Conservation (phyloP, 768 basidiomycete genomes). For the Neoboletus magnificus region DNA sequence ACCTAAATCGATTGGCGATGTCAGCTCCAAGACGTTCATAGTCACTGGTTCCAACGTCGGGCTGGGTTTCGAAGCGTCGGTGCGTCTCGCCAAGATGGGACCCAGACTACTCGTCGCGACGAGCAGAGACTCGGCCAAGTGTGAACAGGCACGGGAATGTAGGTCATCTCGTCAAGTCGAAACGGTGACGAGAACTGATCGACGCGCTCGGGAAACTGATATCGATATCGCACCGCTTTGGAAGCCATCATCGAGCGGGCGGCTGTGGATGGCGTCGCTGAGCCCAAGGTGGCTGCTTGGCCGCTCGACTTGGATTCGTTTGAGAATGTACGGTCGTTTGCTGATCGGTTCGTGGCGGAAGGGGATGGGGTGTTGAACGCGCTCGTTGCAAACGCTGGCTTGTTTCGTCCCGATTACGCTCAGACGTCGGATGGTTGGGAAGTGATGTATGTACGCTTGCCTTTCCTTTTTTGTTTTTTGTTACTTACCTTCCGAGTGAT, state of each 20-base stretch:
- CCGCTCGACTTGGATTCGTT: constrained; percentile 33
- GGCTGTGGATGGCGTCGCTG: not conserved
- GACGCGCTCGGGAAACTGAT: not conserved
- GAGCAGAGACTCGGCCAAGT: constrained; percentile 29
- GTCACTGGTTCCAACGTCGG: constrained; percentile 48
- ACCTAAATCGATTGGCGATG: constrained; percentile 21
- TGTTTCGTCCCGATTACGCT: constrained; percentile 12
- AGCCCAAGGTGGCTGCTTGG: constrained; percentile 24
- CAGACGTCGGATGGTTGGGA: constrained; percentile 46
- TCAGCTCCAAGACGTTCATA: constrained; percentile 44
- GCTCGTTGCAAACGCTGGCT: constrained; percentile 32
- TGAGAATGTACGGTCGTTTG: constrained; percentile 30
- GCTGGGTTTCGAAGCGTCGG: constrained; percentile 25
- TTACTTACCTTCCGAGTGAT: not conserved
- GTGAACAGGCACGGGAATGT: constrained; percentile 16
- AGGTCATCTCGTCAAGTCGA: not conserved
- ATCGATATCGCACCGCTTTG: not conserved
- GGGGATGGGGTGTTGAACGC: constrained; percentile 20
- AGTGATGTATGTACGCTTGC: constrained; percentile 36
- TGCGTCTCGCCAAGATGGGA: constrained; percentile 31
- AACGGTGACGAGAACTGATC: not conserved
- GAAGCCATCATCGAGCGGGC: constrained; percentile 12
- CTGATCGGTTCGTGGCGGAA: constrained; percentile 25
- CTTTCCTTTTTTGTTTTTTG: not conserved
- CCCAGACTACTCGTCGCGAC: constrained; percentile 32